A percentile compares a stretch with the other conserved stretches of the same genome.
phyloP scores from a whole-genome alignment of 148 eudicot genomes.

The Fagopyrum tataricum region DNA sequence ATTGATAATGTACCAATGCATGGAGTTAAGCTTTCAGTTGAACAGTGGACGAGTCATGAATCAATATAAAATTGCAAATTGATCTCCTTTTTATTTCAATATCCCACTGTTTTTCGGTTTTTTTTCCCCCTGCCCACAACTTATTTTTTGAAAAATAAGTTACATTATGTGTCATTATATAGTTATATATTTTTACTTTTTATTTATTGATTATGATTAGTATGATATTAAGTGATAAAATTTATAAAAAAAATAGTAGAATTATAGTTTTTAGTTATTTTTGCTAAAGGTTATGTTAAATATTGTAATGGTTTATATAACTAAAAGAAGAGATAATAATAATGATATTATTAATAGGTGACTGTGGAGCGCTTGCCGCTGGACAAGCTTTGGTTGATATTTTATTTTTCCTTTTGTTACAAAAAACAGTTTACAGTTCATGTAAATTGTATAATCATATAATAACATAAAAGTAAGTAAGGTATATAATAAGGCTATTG shows the following conservation, averaged over 20 bases:
- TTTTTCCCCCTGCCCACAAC: too few relatives aligned
- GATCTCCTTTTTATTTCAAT: not conserved
- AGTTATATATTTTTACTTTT: not conserved
- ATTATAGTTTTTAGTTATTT: too few relatives aligned
- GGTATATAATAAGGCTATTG: not conserved
- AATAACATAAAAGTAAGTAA: not conserved
- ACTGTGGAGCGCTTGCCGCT: not conserved
- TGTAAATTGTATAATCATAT: not conserved
- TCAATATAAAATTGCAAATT: constrained; percentile 4
- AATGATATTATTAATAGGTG: not conserved
- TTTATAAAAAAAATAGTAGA: not conserved
- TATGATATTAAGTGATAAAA: too few relatives aligned
- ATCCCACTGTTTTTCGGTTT: not conserved
- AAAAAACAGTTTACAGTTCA: too few relatives aligned
- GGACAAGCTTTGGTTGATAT: constrained; percentile 4
- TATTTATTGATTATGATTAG: too few relatives aligned
- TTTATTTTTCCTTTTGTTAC: too few relatives aligned
- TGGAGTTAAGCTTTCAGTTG: not conserved
- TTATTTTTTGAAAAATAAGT: not conserved
- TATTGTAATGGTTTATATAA: too few relatives aligned
- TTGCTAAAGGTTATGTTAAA: too few relatives aligned
- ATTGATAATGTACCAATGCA: not conserved
- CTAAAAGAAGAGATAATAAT: too few relatives aligned
- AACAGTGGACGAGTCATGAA: not conserved
- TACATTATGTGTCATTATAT: not conserved